Conservation (phyloP, 1,284 basidiomycete genomes). For the Cryptococcus amylolentus region DNA sequence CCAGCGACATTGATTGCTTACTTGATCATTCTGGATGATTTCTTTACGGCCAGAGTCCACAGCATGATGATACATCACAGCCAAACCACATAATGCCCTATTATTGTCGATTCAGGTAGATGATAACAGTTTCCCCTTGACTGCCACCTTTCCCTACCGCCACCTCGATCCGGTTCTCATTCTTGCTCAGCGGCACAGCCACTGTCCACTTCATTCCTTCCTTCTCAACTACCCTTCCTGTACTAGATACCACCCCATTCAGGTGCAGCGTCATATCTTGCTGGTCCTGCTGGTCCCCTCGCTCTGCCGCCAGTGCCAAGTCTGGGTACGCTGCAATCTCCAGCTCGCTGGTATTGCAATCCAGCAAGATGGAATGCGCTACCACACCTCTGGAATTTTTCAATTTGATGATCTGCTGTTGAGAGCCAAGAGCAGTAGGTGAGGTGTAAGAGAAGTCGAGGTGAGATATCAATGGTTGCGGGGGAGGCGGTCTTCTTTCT, state of each 20-base stretch:
- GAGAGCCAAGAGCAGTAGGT: background rate
- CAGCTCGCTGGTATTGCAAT: constrained; percentile 29
- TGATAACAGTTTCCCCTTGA: constrained; percentile 33
- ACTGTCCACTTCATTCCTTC: constrained; percentile 38
- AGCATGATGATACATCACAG: background rate
- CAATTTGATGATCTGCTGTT: constrained; percentile 30
- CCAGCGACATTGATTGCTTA: too few species aligned
- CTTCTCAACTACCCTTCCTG: constrained; percentile 10
- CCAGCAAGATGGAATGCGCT: constrained; percentile 40
- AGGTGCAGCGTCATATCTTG: constrained; percentile 34
- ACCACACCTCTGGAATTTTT: constrained; percentile 42
- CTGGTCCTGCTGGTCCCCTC: background rate
- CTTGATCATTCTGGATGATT: background rate
- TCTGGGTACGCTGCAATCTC: constrained; percentile 38
- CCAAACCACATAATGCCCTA: background rate
- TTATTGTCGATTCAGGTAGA: constrained; percentile 40
- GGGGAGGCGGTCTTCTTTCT: constrained; percentile 16
- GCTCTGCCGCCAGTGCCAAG: constrained; percentile 10
- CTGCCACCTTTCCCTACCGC: background rate
- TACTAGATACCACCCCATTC: constrained; percentile 32
- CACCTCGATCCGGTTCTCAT: constrained; percentile 40
- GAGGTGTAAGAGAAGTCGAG: constrained; percentile 21
- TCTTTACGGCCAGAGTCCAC: background rate
- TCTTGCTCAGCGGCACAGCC: constrained; percentile 22
- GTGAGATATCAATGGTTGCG: constrained; percentile 29